Conservation (phyloP, 192 early-diverging fungal genomes). For the Gamsiella multidivaricata region DNA sequence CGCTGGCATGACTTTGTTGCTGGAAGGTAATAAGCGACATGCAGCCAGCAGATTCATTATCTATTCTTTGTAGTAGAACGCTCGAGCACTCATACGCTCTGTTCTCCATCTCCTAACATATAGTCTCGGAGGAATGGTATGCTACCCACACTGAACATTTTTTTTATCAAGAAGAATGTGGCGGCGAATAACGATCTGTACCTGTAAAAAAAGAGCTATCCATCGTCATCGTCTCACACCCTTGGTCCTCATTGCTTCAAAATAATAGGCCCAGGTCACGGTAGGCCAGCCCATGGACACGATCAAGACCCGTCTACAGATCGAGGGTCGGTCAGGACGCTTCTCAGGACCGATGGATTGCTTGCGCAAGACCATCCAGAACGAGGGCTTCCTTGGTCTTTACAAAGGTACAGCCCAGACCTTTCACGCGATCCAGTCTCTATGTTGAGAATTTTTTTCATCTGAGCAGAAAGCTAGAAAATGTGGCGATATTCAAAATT, state of each 20-base stretch:
- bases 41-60: neutral
- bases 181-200: neutral
- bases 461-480: neutral
- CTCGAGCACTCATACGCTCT: neutral
- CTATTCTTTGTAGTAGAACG: neutral
- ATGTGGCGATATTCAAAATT: neutral
- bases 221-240: neutral
- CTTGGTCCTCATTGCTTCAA: neutral
- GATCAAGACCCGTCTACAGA: constrained; percentile 83
- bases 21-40: constrained; percentile 29
- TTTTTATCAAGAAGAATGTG: too few species aligned
- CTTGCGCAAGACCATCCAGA: constrained; percentile 79
- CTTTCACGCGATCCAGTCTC: too few species aligned
- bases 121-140: constrained; percentile 53
- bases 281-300: constrained; percentile 90
- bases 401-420: constrained; percentile 72
- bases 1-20: constrained; percentile 54
- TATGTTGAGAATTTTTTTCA: too few species aligned
- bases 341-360: constrained; percentile 87
- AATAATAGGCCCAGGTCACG: constrained; percentile 54
- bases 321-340: constrained; percentile 63
- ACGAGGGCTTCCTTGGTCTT: constrained; percentile 80
- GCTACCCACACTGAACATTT: too few species aligned
- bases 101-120: neutral
- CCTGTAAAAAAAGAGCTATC: neutral